Evolutionary conservation across 805 yeast species (phyloP), one percentile per base, ranked within the genome.

Genomic region (Myxozyma vanderwaltii): DNA sequence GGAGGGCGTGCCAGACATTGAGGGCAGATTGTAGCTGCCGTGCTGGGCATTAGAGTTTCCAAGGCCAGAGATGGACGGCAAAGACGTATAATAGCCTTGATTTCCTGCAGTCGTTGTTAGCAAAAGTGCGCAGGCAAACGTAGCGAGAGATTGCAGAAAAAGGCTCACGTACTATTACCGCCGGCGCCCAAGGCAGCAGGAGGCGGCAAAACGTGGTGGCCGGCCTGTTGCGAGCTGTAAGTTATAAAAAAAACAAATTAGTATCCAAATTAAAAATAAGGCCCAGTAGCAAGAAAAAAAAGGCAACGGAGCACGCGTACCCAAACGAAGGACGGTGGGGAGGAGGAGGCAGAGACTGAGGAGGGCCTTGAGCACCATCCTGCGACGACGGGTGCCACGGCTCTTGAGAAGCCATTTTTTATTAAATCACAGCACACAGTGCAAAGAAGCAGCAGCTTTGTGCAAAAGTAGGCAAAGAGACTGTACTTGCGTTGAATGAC

Each of bases 161-260:
- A 39, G 39, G 44, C 13, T 24, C 17, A 61, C 56, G 48, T 26
- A 51, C 56, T n/a, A 23, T 51, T 58, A 12, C 57, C 62, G 44
- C 58, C 63, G 23, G 63, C 56, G 62, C 68, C 65, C 58, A 70
- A 56, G 8, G 68, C 61, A 40, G 69, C 58, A 12, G 74, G 74
- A 4, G 74, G 72, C 17, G 74, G 74, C 27, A 73, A 64, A 40
- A 69, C 71, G n/a, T 74, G 73, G 49, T 56, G 74, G n/a, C 70
- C 71, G 41, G 61, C 43, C 23, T 62, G 70, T 48, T 68, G 71
- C 50, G 63, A 23, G 36, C 68, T 64, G 49, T 23, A 41, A 33
- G 24, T 13, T 35, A n/a, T 15, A 21, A 44, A 51, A 12, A n/a
- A 17, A 21, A 6, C n/a, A 21, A 26, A 35, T 53, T 33, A 54